Evolutionary conservation across 2,329 filamentous ascomycete species (phyloP).

Genomic region (Microdochium bolleyi): DNA sequence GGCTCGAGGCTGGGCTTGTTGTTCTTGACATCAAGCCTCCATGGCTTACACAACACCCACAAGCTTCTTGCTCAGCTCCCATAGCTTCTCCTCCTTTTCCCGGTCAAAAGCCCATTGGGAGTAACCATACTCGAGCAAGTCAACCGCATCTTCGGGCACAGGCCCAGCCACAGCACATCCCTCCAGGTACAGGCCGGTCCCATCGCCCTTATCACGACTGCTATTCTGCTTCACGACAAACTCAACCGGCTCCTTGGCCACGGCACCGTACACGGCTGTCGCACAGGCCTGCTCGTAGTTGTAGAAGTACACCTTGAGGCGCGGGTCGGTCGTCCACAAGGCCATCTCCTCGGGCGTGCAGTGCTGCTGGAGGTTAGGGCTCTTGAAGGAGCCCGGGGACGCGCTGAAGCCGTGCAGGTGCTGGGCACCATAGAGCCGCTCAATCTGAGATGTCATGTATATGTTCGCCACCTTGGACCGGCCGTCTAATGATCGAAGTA

Average conservation of each 20-base stretch:
- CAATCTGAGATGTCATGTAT: slow-evolving; percentile 38
- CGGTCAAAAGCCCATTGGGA: slow-evolving; percentile 23
- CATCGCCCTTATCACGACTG: slow-evolving; percentile 19
- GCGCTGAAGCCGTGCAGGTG: slow-evolving; percentile 32
- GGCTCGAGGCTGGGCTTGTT: too few species aligned
- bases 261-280: slow-evolving; percentile 32
- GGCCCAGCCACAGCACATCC: slow-evolving; percentile 25
- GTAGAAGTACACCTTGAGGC: slow-evolving; percentile 16
- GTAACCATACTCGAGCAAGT: slow-evolving; percentile 14
- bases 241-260: slow-evolving; percentile 22
- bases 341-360: slow-evolving; percentile 10
- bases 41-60: slow-evolving; percentile 13
- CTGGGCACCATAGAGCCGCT: slow-evolving; percentile 30
- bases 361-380: slow-evolving; percentile 20
- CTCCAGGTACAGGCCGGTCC: slow-evolving; percentile 31
- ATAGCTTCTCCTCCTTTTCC: slow-evolving; percentile 28
- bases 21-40: too few species aligned
- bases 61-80: slow-evolving; percentile 18
- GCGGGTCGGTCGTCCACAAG: slow-evolving; percentile 1
- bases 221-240: neutral
- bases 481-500: slow-evolving; percentile 16
- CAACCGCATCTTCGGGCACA: slow-evolving; percentile 12
- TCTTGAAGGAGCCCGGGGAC: slow-evolving; percentile 33
- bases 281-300: slow-evolving; percentile 32
- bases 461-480: slow-evolving; percentile 38